Evolutionary conservation across 345 rosid species (phyloP), one percentile per base, ranked within the genome.

Genomic region (Aquilaria yunnanensis): DNA sequence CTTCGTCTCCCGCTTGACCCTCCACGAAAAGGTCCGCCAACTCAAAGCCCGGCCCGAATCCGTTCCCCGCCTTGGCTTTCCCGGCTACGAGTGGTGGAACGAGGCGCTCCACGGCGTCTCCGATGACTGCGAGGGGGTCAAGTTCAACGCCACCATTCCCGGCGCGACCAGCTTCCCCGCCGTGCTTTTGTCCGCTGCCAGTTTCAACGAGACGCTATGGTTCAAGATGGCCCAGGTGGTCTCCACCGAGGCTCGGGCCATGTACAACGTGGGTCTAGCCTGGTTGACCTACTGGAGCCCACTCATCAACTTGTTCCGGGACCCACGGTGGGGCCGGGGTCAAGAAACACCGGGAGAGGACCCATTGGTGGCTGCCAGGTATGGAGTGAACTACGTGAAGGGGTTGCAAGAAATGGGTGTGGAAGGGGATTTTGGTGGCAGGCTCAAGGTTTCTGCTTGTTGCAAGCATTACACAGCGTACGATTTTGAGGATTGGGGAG

Each of bases 71-170:
- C 80, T 87, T 10, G 85, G 90, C 29, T 74, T 87, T 49, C 83
- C 88, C 0, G 74, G 72, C 5, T 87, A 85, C 57, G 67, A 83
- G 66, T 87, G 95, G 95, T 87, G 95, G 91, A 71, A 82, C 0
- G 95, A 85, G 78, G 95, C 95, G 1, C 84, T 87, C 6, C 91
- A 87, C 2, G 95, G 95, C 1, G 80, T 87, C 69, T 72, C 89
- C 12, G 4, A 73, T 50, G 68, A 74, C 2, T 86, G 91, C 14
- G 85, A 67, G 5, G 88, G 82, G 33, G 71, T 74, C 12, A 77
- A 47, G 33, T 83, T 87, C 46, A 72, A 74, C 30, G 82, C 72
- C 46, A 62, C 71, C 10, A 77, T 87, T 29, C 79, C 76, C 8
- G 77, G 79, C 9, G 89, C 92, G 11, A 82, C 96, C 30, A 85